Conservation (phyloP, 83 land plant genomes). For the Picea mariana region DNA sequence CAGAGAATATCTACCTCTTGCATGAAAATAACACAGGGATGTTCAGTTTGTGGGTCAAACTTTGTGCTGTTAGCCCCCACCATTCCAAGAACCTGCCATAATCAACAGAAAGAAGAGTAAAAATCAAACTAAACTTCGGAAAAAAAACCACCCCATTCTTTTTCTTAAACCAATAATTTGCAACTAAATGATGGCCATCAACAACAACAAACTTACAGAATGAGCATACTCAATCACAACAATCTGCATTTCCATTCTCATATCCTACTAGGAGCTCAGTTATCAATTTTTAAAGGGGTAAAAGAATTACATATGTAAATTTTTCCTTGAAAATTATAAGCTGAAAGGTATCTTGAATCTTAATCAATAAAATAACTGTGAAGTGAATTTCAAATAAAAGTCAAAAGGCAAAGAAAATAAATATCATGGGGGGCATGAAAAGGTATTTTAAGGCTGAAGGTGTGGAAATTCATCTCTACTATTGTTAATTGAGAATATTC, state of each 20-base stretch:
- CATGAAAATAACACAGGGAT: constrained; percentile 95
- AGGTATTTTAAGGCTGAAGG: too few species aligned
- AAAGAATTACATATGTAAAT: background rate
- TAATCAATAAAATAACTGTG: background rate
- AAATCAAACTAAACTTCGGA: background rate
- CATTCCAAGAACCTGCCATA: constrained; percentile 58
- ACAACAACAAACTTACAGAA: constrained; percentile 31
- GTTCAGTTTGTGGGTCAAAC: constrained; percentile 67
- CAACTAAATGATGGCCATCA: background rate
- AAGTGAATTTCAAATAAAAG: too few species aligned
- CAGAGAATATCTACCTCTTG: constrained; percentile 65
- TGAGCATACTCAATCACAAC: constrained; percentile 94
- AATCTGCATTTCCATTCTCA: too few species aligned
- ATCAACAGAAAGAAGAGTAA: background rate
- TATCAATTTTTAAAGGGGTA: too few species aligned
- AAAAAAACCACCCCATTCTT: background rate
- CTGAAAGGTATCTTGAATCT: background rate
- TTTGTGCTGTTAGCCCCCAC: constrained; percentile 91
- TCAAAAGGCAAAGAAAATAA: too few species aligned
- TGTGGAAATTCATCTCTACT: too few species aligned
- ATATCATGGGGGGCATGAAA: too few species aligned
- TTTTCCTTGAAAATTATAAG: background rate
- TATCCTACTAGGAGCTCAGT: too few species aligned
- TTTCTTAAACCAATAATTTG: background rate
- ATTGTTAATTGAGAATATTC: too few species aligned